Evolutionary conservation across 179 eudicot species (phyloP), one percentile per base, ranked within the genome.

Genomic region (Carnegiea gigantea): DNA sequence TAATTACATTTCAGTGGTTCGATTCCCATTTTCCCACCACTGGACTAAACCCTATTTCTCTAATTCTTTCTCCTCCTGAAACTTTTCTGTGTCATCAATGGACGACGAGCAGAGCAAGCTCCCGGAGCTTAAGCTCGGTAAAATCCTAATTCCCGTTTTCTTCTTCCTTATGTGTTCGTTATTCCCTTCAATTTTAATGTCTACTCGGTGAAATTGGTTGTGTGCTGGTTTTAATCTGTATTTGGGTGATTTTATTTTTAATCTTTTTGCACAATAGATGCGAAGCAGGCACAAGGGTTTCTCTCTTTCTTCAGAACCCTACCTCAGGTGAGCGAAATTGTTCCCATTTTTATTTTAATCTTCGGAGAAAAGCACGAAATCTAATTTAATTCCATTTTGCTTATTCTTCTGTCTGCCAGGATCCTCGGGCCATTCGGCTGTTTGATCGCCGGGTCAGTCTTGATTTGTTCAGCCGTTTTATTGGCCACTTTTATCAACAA

Each of bases 271-370:
- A 30, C 46, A 18, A 70, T 70, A 95, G 99, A 95, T 90, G 93
- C 94, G 67, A 94, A 85, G 81, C 99, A 95, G 89, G 98, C 99
- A 40, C 98, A 92, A 86, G 98, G 99, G 81, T 95, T 95, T 87
- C 91, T 95, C 40, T 89, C 96, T 20, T 95, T 95, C 89, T 94
- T 89, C 88, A 94, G 89, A 88, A 92, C 89, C 82, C 89, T 92
- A 75, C 89, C 94, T 62, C 84, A 75, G 84, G 99, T 95, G 84
- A 88, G 89, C 70, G 23, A 48, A 54, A 72, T 73, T 76, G 10
- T 54, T 23, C 4, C 36, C 26, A 46, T 24, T 49, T 3, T 73
- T 46, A 15, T 30, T 14, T 53, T 0, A 49, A 17, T 48, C 17
- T 4, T 21, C 77, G 12, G 12, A 77, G 2, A 4, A 33, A 76